Base-by-base conservation (phyloP, 2,329 filamentous ascomycete species). In the Epichloe brachyelytri region DNA sequence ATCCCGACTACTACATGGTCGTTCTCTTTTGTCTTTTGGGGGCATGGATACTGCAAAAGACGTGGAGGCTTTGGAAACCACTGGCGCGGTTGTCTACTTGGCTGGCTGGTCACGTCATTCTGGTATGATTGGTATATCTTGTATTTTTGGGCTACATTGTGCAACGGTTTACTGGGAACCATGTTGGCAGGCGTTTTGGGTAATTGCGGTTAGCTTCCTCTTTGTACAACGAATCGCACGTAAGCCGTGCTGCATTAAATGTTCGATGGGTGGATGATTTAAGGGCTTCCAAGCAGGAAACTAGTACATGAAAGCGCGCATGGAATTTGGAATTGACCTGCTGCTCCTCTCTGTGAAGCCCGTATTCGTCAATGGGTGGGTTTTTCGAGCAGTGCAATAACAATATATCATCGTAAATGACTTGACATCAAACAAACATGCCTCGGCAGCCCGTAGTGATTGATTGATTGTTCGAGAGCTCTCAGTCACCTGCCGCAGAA, bases 41-140 rank as follows among this genome's bases (percentile, higher is more conserved):
- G 48, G 37, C 36, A 40, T 44, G 56, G 59, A 59, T 53, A 63
- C 57, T 55, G 56, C 46, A 54, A 50, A 51, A 52, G 58, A 55
- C 57, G 41, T 48, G 49, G 46, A 49, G 50, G n/a, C 36, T 46
- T 37, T 33, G n/a, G 40, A 37, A 48, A 50, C 34, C 46, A 39
- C 36, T 44, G 19, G 45, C 34, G 43, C 43, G 12, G 34, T 51
- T 34, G 22, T 20, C 17, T 8, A 38, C 34, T 48, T 22, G 53
- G 38, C 45, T 47, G 37, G 51, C 22, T 41, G 19, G 41, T 14
- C 41, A 33, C n/a, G 33, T 46, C 26, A 39, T 40, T 20, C 12
- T 26, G 40, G 44, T 30, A 22, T 11, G 11, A 37, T 10, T 37
- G 49, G 19, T 36, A 15, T 49, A 37, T 38, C 36, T 51, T 51